Evolutionary conservation across 1,139 yeast genomes (phyloP), one percentile per base, ranked within the genome.

Genomic region (Pichia sp.): DNA sequence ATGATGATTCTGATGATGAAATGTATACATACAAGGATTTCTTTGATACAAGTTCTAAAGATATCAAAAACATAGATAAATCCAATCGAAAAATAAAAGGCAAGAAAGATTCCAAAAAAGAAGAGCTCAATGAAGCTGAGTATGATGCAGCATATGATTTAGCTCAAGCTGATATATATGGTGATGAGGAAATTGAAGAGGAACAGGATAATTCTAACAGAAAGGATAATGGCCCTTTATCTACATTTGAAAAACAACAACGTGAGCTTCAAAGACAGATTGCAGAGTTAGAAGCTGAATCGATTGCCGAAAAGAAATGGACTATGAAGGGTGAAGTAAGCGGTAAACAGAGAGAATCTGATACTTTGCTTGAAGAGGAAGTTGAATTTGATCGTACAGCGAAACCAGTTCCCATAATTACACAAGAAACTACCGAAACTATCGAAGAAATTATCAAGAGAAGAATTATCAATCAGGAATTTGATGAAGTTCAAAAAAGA

Each of bases 281-380:
- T 51, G 76, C 76, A 34, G 73, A 76, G 55, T 70, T 89, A 43
- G 98, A 92, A 65, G 78, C 80, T 32, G 97, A 90, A 60, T 82
- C 94, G 28, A 81, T 92, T 27, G 92, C 89, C 2, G 92, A 85
- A 50, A 92, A 92, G 69, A 82, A 82, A 58, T 92, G 98, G 98
- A 81, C 95, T 8, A 74, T 90, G 74, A 84, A 82, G 60, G 98
- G 98, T 64, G 98, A 92, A 66, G 89, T 87, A 2, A 75, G 77
- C 43, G 86, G 90, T 1, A 77, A 74, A 51, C 87, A 83, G 54
- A 76, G 98, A 59, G 96, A 96, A 4, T 70, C 72, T 41, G 96
- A 92, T 65, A 83, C 97, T 1, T 69, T 92, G 33, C 61, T 85
- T 38, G 78, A 76, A 28, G 87, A 80, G 52, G 83, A 78, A 32